Conservation (phyloP, 2,329 filamentous ascomycete species). For the Myriangium duriaei region DNA sequence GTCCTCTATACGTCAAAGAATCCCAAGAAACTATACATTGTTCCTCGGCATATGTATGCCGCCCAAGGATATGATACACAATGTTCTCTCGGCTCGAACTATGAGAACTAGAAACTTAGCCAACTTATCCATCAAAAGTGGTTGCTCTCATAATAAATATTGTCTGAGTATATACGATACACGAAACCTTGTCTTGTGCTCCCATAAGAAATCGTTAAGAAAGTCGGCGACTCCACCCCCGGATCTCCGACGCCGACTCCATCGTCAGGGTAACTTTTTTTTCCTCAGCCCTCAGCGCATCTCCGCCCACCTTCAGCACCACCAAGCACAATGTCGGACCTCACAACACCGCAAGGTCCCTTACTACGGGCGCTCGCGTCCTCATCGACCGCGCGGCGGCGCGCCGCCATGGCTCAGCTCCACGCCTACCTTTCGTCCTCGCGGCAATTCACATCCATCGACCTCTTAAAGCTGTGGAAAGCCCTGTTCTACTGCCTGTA, state of each 20-base stretch:
- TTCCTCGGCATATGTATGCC: no score
- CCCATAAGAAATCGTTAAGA: no score
- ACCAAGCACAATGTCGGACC: conserved; percentile 12
- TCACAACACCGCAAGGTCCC: conserved; percentile 1
- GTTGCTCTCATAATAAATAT: no score
- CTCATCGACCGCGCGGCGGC: conserved; percentile 14
- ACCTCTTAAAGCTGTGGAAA: conserved; percentile 85
- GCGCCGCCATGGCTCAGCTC: conserved; percentile 61
- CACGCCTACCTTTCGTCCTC: conserved; percentile 61
- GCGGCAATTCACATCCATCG: conserved; percentile 49
- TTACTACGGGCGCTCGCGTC: conserved; percentile 6
- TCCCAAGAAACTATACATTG: no score
- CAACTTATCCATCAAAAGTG: no score
- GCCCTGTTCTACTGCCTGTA: conserved; percentile 81
- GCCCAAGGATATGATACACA: no score
- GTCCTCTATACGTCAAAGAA: no score
- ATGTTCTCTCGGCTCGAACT: no score
- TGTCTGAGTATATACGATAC: no score
- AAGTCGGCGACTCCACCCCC: not conserved
- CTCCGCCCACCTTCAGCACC: no score
- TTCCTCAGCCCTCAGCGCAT: not conserved
- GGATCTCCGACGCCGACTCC: not conserved
- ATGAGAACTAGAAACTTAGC: no score
- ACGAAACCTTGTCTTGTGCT: no score
- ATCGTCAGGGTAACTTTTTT: not conserved